phyloP scores from a whole-genome alignment of 768 basidiomycete genomes.

The Tulasnella sp. region DNA sequence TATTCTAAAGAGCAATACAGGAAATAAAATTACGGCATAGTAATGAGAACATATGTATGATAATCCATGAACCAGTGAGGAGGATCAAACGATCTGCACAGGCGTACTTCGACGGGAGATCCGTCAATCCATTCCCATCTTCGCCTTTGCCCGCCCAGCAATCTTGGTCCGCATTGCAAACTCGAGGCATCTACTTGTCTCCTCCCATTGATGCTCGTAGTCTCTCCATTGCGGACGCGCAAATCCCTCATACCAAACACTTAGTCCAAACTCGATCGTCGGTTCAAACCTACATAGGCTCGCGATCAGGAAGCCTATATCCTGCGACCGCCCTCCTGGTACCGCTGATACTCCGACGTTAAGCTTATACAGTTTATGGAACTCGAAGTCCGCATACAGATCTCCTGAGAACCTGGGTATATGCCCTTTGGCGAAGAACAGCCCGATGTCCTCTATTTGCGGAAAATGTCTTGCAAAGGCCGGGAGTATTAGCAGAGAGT shows the following conservation, averaged over 20 bases:
- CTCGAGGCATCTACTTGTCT: background rate
- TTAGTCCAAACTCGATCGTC: background rate
- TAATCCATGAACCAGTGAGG: no score
- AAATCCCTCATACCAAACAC: background rate
- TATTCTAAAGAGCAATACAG: no score
- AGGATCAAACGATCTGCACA: no score
- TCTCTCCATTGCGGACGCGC: background rate
- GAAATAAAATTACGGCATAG: no score
- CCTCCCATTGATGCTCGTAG: background rate
- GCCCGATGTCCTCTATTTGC: background rate
- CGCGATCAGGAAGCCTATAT: background rate
- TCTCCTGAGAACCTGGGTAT: background rate
- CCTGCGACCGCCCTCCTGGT: background rate
- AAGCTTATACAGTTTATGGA: background rate
- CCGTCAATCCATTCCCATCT: no score
- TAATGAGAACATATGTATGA: no score
- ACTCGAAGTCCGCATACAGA: background rate
- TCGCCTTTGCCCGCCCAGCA: background rate
- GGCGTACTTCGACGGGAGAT: no score
- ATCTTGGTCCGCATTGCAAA: background rate
- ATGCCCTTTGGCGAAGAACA: background rate
- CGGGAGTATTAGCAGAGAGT: background rate
- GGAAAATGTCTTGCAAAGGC: background rate
- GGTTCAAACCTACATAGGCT: background rate
- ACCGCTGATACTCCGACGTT: background rate